Evolutionary conservation across 2,329 filamentous ascomycete genomes (phyloP), one percentile per base, ranked within the genome.

Genomic region (Penicillium verrucosum): DNA sequence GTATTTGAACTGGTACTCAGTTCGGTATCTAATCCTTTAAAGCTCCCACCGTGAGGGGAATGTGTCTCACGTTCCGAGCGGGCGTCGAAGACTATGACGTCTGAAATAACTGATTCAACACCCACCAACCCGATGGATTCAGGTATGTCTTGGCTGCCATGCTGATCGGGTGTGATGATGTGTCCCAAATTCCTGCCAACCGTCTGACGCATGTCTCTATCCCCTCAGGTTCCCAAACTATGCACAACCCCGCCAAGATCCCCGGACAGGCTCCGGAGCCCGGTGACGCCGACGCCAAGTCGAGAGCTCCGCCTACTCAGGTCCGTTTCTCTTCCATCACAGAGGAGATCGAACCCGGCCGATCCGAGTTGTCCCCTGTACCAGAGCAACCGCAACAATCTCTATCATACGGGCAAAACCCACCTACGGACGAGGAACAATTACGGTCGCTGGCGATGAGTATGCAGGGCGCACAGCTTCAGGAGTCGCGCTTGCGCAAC

Each of bases 401-500:
- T 59, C 9, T 61, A 54, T 4, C 54, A 16, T 23, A 29, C 9
- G 27, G 27, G 52, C 69, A 47, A 43, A 62, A 41, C 34, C 46
- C 57, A 68, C 57, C 68, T 70, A 49, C 65, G 65, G 51, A 72
- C 21, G 78, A 83, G 63, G 86, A 90, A 55, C 84, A 92, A 69
- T 79, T 95, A 55, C 84, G 83, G 63, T 86, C 85, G 58, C 78
- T 96, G 59, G 87, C 89, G 49, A 84, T 86, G 65, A 87, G 85
- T 25, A 79, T 96, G 27, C 88, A 91, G 62, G 85, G 85, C 60
- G 83, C 86, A 45, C 85, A 88, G 65, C 81, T 96, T 59, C 92
- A 97, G 77, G 88, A 92, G 66, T 83, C 86, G 56, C 85, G 92
- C 61, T 85, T 96, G 80, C 89, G 89, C 70, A 90, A 92, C 70